Evolutionary conservation across 2,329 filamentous ascomycete species (phyloP), one percentile per base, ranked within the genome.

Genomic region (Cladosporium sp.): DNA sequence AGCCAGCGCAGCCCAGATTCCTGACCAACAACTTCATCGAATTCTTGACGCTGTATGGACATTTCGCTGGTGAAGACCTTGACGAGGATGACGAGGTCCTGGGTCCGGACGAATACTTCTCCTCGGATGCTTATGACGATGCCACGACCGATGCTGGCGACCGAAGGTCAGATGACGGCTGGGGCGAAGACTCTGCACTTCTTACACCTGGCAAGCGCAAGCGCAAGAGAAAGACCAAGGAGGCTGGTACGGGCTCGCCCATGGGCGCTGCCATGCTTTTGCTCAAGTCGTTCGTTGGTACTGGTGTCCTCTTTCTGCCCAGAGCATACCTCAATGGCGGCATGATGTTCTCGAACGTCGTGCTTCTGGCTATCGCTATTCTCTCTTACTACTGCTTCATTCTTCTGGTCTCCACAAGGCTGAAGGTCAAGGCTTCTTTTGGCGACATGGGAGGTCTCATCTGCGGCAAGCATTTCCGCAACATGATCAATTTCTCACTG

Each of bases 311-410:
- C 15, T 97, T 97, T 77, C 78, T 97, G 34, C 93, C 93, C 0
- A 86, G 91, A 48, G 93, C 94, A 4, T 99, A 94, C 70, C 82
- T 97, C 62, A 99, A 96, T 68, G 94, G 94, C 55, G 94, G 94
- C 58, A 97, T 99, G 92, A 77, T 96, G 15, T 99, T 99, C 74
- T 96, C 91, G 67, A 96, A 95, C 70, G 63, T 95, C 52, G 89
- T 99, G 15, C 83, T 99, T n/a, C 78, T 99, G 20, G 83, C 81
- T 37, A 90, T 99, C 15, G 92, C 94, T 6, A 78, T 83, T 2
- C 79, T 99, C 59, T 97, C 92, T 71, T 99, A 96, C 75, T 96
- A 97, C 78, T 97, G 92, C 77, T 99, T 99, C 74, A 91, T 99
- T 40, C 81, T 99, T 13, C 83, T 99, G 32, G 91, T 97, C 61